Conservation (phyloP, 768 basidiomycete genomes). For the Rossbeevera mucosa region DNA sequence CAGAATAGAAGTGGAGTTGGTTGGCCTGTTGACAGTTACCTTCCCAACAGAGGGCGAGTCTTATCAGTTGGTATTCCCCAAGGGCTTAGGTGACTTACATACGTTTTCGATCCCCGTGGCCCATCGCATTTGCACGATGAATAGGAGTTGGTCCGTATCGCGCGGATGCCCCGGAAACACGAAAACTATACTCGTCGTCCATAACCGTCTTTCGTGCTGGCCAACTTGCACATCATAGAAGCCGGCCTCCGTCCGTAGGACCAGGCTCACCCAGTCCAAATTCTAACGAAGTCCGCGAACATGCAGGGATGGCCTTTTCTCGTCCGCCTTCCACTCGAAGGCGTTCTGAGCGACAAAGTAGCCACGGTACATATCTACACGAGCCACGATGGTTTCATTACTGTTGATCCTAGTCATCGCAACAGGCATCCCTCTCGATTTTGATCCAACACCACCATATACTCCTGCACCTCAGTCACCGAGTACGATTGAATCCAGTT, state of each 20-base stretch:
- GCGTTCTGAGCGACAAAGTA: conserved; percentile 1
- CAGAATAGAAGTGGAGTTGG: conserved; percentile 76
- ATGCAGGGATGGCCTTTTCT: background rate
- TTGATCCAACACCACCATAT: conserved; percentile 28
- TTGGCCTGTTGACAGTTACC: conserved; percentile 61
- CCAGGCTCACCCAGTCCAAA: conserved; percentile 13
- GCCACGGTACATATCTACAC: conserved; percentile 1
- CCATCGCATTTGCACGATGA: too few relatives aligned
- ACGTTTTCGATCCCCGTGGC: too few relatives aligned
- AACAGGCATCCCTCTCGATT: conserved; percentile 5
- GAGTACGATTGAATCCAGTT: background rate
- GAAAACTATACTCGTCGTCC: conserved; percentile 64
- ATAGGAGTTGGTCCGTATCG: conserved; percentile 63
- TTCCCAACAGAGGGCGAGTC: conserved; percentile 79
- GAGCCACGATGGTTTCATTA: background rate
- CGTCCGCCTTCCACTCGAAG: conserved; percentile 4
- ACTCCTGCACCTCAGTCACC: conserved; percentile 1
- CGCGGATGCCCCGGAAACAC: conserved; percentile 72
- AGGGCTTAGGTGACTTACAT: too few relatives aligned
- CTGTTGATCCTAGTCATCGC: background rate
- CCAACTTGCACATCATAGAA: conserved; percentile 29
- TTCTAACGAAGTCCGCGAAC: conserved; percentile 1
- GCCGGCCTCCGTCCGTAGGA: conserved; percentile 21
- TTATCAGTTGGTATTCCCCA: background rate
- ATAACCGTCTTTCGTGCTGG: conserved; percentile 74